phyloP scores from a whole-genome alignment of 1,139 yeast genomes.

The Sugiyamaella novakii region DNA sequence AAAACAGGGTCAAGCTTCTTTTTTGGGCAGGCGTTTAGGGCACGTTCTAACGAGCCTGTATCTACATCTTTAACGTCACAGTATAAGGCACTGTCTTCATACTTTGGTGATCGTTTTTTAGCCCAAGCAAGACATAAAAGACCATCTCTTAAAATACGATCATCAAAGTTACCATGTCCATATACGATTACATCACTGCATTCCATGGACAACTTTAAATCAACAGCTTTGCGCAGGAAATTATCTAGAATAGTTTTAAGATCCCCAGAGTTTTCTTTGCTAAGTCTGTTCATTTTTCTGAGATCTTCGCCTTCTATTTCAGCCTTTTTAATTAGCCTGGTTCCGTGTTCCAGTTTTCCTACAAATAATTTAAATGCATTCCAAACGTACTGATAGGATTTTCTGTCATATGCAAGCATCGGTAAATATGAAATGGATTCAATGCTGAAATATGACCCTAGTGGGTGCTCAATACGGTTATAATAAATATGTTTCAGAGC shows the following conservation, averaged over 20 bases:
- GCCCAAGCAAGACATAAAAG: conserved; percentile 24
- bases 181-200: conserved; percentile 22
- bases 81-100: conserved; percentile 19
- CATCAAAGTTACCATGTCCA: conserved; percentile 21
- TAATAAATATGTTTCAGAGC: conserved; percentile 16
- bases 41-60: conserved; percentile 19
- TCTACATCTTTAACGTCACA: conserved; percentile 18
- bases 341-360: conserved; percentile 9
- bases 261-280: not conserved
- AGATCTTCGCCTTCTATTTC: too few species aligned
- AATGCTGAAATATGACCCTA: conserved; percentile 8
- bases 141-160: conserved; percentile 18
- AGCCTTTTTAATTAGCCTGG: not conserved
- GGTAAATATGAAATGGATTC: conserved; percentile 10
- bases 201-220: conserved; percentile 23
- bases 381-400: conserved; percentile 19
- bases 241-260: conserved; percentile 9
- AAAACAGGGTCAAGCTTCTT: conserved; percentile 17
- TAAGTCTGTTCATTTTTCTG: too few species aligned
- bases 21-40: conserved; percentile 19
- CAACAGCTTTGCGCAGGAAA: conserved; percentile 24
- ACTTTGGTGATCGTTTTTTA: conserved; percentile 11
- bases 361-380: conserved; percentile 13
- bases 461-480: conserved; percentile 1
- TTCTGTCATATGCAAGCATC: conserved; percentile 15